Base-by-base conservation (phyloP, 2,329 filamentous ascomycete genomes). In the Fusarium tjaetaba region DNA sequence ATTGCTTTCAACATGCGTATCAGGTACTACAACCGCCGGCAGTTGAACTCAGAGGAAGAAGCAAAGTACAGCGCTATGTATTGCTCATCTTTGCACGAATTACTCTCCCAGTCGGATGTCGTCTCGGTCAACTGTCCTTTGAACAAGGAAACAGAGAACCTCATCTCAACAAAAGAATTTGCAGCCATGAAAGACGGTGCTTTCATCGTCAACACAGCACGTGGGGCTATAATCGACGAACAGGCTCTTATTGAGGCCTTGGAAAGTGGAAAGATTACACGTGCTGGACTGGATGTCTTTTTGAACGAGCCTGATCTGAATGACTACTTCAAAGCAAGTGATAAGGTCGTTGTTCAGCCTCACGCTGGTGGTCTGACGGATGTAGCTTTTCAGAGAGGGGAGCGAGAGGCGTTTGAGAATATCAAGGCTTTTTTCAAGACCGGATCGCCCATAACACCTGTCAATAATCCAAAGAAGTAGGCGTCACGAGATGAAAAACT, bases 241-340 rank as follows among this genome's bases (percentile, higher is more conserved):
- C 74, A 78, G 7, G 86, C 86, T 1, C 73, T 89, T 22, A 81
- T 86, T 11, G 75, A 79, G 16, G 87, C 86, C 0, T 72, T 89
- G 9, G 82, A 86, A 61, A 82, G 77, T 11, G 86, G 86, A 1
- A 85, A 86, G 57, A 69, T 89, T 4, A 79, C 80, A 3, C 78
- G 84, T 9, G 86, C 85, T 2, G 88, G 87, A 1, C 65, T 89
- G 42, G 86, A 88, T 69, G 86, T 87, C 2, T 85, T 86, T 43
- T 65, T 65, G 55, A 79, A 85, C 24, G 86, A 88, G 68, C 86
- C 86, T 2, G 77, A 78, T 11, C 78, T 85, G 20, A 79, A 84
- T 38, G 79, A 80, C 0, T 85, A 82, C 51, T 86, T 87, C 42
- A 59, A 72, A 28, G 79, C 74, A 11, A 84, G 81, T 56, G 82